Evolutionary conservation across 2,329 filamentous ascomycete species (phyloP).

Genomic region (Aspergillus ochraceus): DNA sequence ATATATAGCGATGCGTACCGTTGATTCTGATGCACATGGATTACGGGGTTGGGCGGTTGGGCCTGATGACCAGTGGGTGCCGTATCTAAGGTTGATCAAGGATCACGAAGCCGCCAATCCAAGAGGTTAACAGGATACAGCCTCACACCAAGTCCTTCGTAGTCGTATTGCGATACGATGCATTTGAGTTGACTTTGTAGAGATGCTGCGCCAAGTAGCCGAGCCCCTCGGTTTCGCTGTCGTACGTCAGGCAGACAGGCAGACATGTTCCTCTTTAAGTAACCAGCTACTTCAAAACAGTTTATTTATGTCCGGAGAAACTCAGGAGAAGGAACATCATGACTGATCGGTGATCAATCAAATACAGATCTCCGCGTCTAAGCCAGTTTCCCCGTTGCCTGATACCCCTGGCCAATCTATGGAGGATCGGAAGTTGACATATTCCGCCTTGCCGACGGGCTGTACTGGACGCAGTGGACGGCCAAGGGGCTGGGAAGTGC

Average conservation of each 20-base stretch:
- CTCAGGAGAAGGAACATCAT: not conserved
- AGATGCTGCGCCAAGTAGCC: not conserved
- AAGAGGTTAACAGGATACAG: not conserved
- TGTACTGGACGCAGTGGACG: not conserved
- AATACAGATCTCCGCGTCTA: not conserved
- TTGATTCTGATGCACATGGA: not conserved
- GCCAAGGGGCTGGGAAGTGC: slow-evolving; percentile 12
- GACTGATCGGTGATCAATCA: not conserved
- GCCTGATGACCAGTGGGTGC: no score
- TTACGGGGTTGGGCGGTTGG: no score
- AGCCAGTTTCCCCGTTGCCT: not conserved
- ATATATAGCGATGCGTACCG: not conserved
- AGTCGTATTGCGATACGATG: not conserved
- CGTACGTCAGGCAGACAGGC: not conserved
- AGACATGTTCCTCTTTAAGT: not conserved
- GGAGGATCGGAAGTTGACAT: not conserved
- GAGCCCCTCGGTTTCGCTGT: not conserved
- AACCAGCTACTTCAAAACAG: no score
- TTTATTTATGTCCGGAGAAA: no score
- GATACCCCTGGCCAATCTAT: not conserved
- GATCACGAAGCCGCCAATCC: not conserved
- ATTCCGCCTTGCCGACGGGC: slow-evolving; percentile 6
- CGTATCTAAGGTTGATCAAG: not conserved
- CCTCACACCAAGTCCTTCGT: not conserved
- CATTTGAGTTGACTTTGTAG: not conserved